Evolutionary conservation across 1,284 basidiomycete species (phyloP).

Genomic region (Rhodofomes roseus): DNA sequence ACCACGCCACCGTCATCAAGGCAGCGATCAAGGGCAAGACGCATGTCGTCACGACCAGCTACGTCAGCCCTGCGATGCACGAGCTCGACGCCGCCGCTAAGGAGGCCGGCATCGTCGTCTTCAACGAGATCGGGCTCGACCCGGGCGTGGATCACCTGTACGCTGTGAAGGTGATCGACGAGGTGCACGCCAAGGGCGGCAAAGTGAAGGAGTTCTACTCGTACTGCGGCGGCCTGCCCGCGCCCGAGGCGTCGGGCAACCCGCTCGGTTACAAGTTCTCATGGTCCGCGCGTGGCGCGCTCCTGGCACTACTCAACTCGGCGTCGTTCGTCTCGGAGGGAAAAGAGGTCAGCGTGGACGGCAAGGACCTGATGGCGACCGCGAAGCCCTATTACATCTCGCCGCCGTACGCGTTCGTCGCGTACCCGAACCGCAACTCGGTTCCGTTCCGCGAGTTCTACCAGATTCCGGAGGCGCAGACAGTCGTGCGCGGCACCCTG

Average conservation of each 20-base stretch:
- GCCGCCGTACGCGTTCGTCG: conserved; percentile 94
- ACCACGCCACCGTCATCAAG: conserved; percentile 90
- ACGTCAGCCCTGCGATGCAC: conserved; percentile 88
- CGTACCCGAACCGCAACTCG: conserved; percentile 97
- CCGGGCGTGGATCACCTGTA: conserved; percentile 95
- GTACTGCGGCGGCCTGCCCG: conserved; percentile 96
- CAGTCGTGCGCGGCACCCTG: conserved; percentile 90
- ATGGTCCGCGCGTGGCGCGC: conserved; percentile 96
- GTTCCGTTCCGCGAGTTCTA: conserved; percentile 86
- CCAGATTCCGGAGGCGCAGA: conserved; percentile 92
- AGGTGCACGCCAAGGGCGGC: conserved; percentile 92
- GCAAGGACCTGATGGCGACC: conserved; percentile 77
- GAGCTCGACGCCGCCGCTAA: conserved; percentile 84
- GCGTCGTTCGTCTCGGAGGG: conserved; percentile 80
- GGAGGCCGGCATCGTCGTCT: conserved; percentile 88
- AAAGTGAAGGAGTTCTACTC: conserved; percentile 95
- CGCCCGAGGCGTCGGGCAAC: conserved; percentile 88
- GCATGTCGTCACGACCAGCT: conserved; percentile 95
- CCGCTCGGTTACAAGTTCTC: conserved; percentile 99
- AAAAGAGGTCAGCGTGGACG: conserved; percentile 61
- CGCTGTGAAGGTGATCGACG: conserved; percentile 94
- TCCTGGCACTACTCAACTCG: conserved; percentile 91
- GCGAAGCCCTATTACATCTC: conserved; percentile 96
- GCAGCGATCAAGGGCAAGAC: conserved; percentile 95
- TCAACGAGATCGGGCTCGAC: conserved; percentile 99